A percentile compares a stretch with the other conserved stretches of the same genome.
phyloP scores from a whole-genome alignment of 2,329 filamentous ascomycete genomes.

The Claviceps monticola region DNA sequence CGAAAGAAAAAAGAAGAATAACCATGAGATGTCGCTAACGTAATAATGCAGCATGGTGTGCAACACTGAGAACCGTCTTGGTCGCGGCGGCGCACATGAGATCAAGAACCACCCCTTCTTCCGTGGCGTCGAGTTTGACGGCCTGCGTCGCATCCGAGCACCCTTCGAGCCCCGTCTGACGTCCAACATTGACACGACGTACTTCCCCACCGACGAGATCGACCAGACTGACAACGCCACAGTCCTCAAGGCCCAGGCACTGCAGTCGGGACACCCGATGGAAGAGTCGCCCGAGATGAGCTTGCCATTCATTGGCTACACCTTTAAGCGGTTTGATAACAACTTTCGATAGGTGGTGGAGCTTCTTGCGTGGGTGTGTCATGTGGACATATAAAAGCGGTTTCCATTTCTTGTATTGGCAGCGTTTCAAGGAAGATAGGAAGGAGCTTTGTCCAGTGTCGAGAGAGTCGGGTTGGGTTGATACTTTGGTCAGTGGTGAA shows the following conservation, averaged over 20 bases:
- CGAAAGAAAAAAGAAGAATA: too few species aligned
- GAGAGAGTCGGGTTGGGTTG: too few species aligned
- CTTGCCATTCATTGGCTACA: constrained; percentile 53
- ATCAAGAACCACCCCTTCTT: constrained; percentile 95
- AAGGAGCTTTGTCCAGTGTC: background rate
- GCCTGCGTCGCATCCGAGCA: constrained; percentile 79
- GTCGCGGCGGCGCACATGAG: constrained; percentile 72
- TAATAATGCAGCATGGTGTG: constrained; percentile 64
- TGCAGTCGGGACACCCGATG: constrained; percentile 47
- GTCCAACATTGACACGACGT: constrained; percentile 89
- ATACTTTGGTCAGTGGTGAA: too few species aligned
- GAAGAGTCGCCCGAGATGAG: constrained; percentile 89
- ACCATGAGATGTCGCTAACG: background rate
- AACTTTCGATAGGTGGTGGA: constrained; percentile 40
- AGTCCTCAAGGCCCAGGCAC: constrained; percentile 69
- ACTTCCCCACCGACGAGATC: constrained; percentile 98
- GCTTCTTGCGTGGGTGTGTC: background rate
- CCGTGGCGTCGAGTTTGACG: constrained; percentile 90
- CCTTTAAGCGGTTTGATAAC: constrained; percentile 89
- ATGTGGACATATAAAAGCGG: background rate
- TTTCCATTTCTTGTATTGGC: background rate
- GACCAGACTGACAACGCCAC: constrained; percentile 91
- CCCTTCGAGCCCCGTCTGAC: constrained; percentile 91
- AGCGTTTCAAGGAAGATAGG: background rate
- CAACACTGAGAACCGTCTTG: constrained; percentile 84